Evolutionary conservation across 495 filamentous ascomycete species (phyloP).

Genomic region (Neurospora pannonica): DNA sequence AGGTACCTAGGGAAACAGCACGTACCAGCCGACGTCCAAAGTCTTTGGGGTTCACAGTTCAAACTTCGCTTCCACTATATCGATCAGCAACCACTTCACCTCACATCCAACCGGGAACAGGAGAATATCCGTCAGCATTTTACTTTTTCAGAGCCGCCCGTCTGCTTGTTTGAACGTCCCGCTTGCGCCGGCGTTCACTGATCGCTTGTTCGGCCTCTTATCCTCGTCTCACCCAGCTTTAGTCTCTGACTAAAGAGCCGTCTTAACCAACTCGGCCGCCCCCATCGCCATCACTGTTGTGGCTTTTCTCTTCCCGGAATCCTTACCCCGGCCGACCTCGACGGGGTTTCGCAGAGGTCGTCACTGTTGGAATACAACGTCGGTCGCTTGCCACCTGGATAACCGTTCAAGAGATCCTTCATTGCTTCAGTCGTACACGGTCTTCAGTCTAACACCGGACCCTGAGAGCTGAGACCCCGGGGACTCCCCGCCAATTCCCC

Average conservation of each 20-base stretch:
- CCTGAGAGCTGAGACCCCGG: not conserved
- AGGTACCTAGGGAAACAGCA: not conserved
- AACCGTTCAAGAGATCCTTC: not conserved
- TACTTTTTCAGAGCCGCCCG: not conserved
- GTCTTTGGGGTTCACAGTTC: not conserved
- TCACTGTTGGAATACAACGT: not conserved
- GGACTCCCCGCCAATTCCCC: not conserved
- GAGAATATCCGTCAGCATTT: not conserved
- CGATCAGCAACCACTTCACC: not conserved
- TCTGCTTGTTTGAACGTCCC: not conserved
- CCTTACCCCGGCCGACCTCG: not conserved
- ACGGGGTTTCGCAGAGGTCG: not conserved
- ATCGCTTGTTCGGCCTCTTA: not conserved
- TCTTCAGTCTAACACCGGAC: not conserved
- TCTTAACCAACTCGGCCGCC: not conserved
- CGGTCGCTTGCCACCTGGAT: not conserved
- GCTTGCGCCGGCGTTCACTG: not conserved
- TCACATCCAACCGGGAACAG: not conserved
- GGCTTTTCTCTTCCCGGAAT: not conserved
- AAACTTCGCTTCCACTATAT: not conserved
- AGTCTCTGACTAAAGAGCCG: not conserved
- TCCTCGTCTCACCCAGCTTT: not conserved
- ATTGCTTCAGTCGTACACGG: not conserved
- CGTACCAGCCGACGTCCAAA: not conserved
- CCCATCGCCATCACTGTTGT: not conserved